These are phyloP conservation scores for Biancaea sappan DNA, from an alignment of 306 rosid genomes.

Conservation along the genomic window DNA sequence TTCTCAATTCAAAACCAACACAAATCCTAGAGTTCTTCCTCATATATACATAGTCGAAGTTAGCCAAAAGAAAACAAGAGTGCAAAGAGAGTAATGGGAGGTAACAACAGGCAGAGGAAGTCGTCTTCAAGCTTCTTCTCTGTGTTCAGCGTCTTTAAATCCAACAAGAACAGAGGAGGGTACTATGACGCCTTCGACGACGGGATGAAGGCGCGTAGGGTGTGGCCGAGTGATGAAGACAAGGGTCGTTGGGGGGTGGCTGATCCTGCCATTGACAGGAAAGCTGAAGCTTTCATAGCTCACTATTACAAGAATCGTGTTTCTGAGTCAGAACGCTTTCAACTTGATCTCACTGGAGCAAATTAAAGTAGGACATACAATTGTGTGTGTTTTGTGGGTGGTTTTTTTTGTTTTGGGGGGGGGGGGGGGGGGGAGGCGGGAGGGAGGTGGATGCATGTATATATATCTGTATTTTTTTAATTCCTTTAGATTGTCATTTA, in stretches of 20 bases:
- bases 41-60: neutral
- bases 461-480: neutral
- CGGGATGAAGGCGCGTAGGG: conserved; percentile 22
- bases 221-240: conserved; percentile 71
- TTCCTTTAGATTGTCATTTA: neutral
- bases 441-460: no score
- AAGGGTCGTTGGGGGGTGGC: conserved; percentile 50
- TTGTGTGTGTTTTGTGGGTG: neutral
- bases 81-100: conserved; percentile 37
- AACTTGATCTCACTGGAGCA: conserved; percentile 21
- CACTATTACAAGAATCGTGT: conserved; percentile 35
- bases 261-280: conserved; percentile 62
- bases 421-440: no score
- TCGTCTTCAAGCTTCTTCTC: conserved; percentile 44
- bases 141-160: conserved; percentile 52
- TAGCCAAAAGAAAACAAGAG: neutral
- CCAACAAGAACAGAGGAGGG: conserved; percentile 41
- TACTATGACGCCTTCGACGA: conserved; percentile 19
- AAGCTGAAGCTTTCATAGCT: conserved; percentile 55
- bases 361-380: no score
- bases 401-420: no score
- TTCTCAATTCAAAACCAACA: neutral
- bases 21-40: neutral
- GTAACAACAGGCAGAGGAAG: conserved; percentile 52
- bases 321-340: conserved; percentile 44